Base-by-base conservation (phyloP, 768 basidiomycete genomes). In the Boletales sp. region DNA sequence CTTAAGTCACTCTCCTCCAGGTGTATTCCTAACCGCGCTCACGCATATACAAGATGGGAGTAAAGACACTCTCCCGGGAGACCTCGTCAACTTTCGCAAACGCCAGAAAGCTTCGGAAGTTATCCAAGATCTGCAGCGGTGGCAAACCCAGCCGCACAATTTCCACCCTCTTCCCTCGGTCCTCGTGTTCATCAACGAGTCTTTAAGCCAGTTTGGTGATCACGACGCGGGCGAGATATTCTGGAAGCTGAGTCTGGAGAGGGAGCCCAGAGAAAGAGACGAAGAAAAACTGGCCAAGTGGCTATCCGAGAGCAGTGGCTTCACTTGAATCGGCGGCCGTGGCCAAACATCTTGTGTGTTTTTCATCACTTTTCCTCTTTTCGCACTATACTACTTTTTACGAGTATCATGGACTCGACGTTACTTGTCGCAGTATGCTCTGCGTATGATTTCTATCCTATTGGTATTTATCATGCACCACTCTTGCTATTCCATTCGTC, bases 41-140 rank as follows among this genome's bases (percentile, higher is more conserved):
- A 81, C 80, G 0, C 81, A 82, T 52, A 80, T 83, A 58, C 79
- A 81, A 63, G 82, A 83, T 47, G 82, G 82, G 14, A 81, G 79
- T 59, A 76, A 76, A 48, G 74, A 83, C 56, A 59, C 61, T 44
- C 69, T 83, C 4, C 67, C 62, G 0, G 71, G 69, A 4, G 65
- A 72, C 24, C 61, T 81, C 27, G 77, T 83, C 70, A 83, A 83
- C 66, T 83, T 83, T 51, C 70, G 71, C 54, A 83, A 83, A 60
- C 74, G 81, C 8, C 70, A 74, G 27, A 74, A 78, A 47, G 65
- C 75, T 9, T 78, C 81, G 5, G 81, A 81, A 52, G 74, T 82
- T 34, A 68, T 83, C 18, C 72, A 76, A 37, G 81, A 81, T 60
- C 79, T 83, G 47, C 75, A 81, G 54, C 73, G 76, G 21, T 80